A percentile compares a stretch with the other conserved stretches of the same genome.
phyloP scores from a whole-genome alignment of 2,329 filamentous ascomycete genomes.

The Volutella citrinella region DNA sequence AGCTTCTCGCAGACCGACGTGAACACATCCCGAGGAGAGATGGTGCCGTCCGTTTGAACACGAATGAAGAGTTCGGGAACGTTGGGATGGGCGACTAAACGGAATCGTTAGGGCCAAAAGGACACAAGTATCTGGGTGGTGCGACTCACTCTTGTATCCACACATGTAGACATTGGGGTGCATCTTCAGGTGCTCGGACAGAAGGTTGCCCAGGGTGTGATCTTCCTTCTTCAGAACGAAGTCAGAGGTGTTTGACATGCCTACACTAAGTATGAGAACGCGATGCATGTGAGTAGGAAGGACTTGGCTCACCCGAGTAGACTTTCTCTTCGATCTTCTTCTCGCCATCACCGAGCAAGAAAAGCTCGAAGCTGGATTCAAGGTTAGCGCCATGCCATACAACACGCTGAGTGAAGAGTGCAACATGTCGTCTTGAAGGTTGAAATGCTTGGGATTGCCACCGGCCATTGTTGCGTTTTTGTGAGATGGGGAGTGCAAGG shows the following conservation, averaged over 20 bases:
- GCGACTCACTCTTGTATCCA: conserved; percentile 77
- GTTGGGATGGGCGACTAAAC: conserved; percentile 55
- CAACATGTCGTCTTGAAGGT: conserved; percentile 35
- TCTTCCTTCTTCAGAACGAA: conserved; percentile 97
- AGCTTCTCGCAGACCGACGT: conserved; percentile 77
- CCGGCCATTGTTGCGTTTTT: conserved; percentile 28
- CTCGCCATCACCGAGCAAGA: conserved; percentile 81
- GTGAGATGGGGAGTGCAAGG: background rate
- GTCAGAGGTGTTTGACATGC: conserved; percentile 90
- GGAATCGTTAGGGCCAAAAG: conserved; percentile 10
- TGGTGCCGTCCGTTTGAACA: conserved; percentile 84
- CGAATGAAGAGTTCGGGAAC: conserved; percentile 66
- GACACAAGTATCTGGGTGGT: background rate
- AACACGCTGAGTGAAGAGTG: conserved; percentile 16
- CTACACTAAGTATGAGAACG: conserved; percentile 31
- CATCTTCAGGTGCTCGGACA: conserved; percentile 81
- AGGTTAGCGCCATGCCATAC: conserved; percentile 18
- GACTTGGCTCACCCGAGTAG: conserved; percentile 72
- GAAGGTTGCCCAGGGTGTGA: conserved; percentile 88
- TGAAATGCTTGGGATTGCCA: conserved; percentile 38
- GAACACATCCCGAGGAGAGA: conserved; percentile 87
- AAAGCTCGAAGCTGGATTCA: conserved; percentile 77
- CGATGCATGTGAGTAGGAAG: background rate
- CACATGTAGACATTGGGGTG: conserved; percentile 83
- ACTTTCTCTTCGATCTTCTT: conserved; percentile 89